Base-by-base conservation (phyloP, 192 early-diverging fungal genomes). In the Lobulomyces angularis region DNA sequence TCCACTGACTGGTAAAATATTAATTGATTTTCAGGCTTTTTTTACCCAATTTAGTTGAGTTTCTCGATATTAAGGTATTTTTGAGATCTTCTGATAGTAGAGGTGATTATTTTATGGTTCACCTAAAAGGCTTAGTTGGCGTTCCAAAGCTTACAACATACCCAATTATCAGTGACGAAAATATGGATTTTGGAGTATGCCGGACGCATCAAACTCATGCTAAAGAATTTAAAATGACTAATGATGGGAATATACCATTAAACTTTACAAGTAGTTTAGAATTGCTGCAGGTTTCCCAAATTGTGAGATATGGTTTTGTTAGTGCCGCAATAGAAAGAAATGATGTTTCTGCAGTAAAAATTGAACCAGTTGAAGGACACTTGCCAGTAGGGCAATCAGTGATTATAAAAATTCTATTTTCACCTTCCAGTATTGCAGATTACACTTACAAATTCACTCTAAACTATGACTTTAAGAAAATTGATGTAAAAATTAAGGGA, bases 211-310 rank as follows among this genome's bases (percentile, higher is more conserved):
- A 56, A 21, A 41, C 36, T 3, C 58, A 46, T 46, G 61, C 53
- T 41, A 60, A 55, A 41, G 49, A 46, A 5, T 73, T 77, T 37
- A 64, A 11, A 3, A 62, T 77, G 42, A 51, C 48, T 16, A 77
- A 77, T 34, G 65, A 68, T 17, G 74, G 74, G 21, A 77, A 75
- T 29, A 77, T n/a, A n/a, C n/a, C n/a, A n/a, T n/a, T n/a, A n/a
- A n/a, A 20, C 12, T 37, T 24, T 24, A n/a, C 37, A 8, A 24
- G 21, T n/a, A 8, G 14, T 20, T 24, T 37, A 20, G 37, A 37
- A 11, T 8, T 37, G 11, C 37, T 20, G 11, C 25, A 37, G 21
- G 37, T 12, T 20, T 27, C 27, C 19, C 45, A 43, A 17, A 27
- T 6, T 21, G 25, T n/a, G 8, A n/a, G 3, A 4, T 11, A 18